These are phyloP conservation scores for Brachypodium distachyon DNA, from an alignment of 202 grass and related monocot species.

Conservation along the genomic window DNA sequence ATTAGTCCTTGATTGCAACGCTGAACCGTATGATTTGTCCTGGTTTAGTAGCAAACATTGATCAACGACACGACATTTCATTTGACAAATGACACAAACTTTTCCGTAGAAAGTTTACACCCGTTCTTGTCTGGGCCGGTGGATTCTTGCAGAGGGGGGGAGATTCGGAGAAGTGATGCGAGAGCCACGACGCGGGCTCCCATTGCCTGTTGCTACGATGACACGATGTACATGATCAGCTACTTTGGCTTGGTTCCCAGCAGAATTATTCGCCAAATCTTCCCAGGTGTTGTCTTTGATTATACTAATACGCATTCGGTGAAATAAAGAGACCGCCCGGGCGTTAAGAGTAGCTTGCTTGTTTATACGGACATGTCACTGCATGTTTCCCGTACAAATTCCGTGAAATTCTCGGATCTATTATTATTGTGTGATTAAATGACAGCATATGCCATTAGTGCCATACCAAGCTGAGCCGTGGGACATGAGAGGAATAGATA, in stretches of 20 bases:
- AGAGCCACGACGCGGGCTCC: constrained; percentile 7
- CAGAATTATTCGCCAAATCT: background rate
- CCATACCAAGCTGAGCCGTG: no score
- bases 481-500: no score
- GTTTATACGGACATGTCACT: no score
- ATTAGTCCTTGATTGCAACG: background rate
- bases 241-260: background rate
- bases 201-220: constrained; percentile 3
- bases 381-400: no score
- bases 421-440: no score
- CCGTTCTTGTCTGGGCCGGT: background rate
- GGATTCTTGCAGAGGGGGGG: constrained; percentile 6
- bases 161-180: constrained; percentile 13
- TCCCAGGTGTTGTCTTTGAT: background rate
- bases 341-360: no score
- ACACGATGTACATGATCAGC: background rate
- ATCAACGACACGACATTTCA: background rate
- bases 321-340: background rate
- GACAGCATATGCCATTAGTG: no score
- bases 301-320: background rate
- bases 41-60: background rate
- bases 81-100: background rate
- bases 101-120: background rate
- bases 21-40: background rate
- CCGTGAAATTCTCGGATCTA: no score